Conservation (phyloP, 768 basidiomycete genomes). For the Russula compacta region DNA sequence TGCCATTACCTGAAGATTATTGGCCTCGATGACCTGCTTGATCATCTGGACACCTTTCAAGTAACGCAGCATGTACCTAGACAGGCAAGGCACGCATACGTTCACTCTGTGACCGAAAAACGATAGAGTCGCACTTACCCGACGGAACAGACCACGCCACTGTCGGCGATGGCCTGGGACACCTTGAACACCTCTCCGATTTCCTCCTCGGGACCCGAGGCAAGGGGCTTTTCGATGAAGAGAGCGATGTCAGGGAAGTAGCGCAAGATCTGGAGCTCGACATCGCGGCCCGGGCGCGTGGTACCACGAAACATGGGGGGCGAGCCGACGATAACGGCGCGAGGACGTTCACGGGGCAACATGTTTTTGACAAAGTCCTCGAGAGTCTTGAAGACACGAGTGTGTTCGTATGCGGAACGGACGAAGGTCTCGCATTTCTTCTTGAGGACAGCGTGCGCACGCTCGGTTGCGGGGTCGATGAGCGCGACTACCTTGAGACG, state of each 20-base stretch:
- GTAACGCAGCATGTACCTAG: slow-evolving; percentile 91
- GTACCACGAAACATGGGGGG: slow-evolving; percentile 93
- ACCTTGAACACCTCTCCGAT: slow-evolving; percentile 62
- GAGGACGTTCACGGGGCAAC: slow-evolving; percentile 56
- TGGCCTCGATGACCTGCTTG: slow-evolving; percentile 92
- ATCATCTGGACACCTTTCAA: slow-evolving; percentile 91
- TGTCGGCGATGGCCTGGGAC: slow-evolving; percentile 59
- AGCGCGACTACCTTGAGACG: slow-evolving; percentile 94
- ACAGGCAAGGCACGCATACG: neutral
- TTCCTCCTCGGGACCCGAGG: slow-evolving; percentile 66
- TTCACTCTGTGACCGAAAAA: neutral
- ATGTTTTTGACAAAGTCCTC: slow-evolving; percentile 75
- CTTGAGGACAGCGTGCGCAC: slow-evolving; percentile 69
- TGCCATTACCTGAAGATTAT: slow-evolving; percentile 89
- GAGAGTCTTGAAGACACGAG: slow-evolving; percentile 73
- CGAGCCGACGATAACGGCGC: slow-evolving; percentile 80
- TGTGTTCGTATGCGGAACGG: slow-evolving; percentile 85
- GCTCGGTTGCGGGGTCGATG: slow-evolving; percentile 82
- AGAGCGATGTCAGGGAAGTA: slow-evolving; percentile 81
- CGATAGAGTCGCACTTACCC: slow-evolving; percentile 43
- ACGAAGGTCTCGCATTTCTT: slow-evolving; percentile 93
- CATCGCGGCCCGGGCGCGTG: slow-evolving; percentile 62
- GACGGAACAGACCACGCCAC: slow-evolving; percentile 75
- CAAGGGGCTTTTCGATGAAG: slow-evolving; percentile 90
- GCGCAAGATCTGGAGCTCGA: slow-evolving; percentile 82